These are phyloP conservation scores for Suillus subalutaceus DNA, from an alignment of 768 basidiomycete species.

Conservation along the genomic window DNA sequence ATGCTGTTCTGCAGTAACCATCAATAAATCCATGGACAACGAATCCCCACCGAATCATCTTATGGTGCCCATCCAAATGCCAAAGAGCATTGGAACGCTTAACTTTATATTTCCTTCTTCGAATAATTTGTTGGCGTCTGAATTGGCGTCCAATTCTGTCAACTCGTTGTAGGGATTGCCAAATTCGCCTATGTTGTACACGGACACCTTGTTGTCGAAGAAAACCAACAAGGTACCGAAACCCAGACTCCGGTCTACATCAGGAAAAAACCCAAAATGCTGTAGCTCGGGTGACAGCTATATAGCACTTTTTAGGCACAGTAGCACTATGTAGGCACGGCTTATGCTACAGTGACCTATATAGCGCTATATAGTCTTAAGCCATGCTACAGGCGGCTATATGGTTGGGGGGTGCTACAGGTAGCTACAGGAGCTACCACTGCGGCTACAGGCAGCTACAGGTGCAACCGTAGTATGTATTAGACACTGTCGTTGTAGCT, in stretches of 20 bases:
- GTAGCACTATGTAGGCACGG: too few relatives aligned
- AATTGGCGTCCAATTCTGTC: constrained; percentile 12
- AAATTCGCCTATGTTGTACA: constrained; percentile 19
- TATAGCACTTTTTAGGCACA: too few relatives aligned
- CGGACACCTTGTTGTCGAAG: constrained; percentile 16
- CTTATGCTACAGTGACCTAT: too few relatives aligned
- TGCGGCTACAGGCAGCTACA: too few relatives aligned
- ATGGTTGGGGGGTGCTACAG: too few relatives aligned
- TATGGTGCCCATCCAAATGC: constrained; percentile 31
- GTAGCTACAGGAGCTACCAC: too few relatives aligned
- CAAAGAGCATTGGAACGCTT: constrained; percentile 23
- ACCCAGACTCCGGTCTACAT: constrained; percentile 19
- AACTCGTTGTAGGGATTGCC: constrained; percentile 14
- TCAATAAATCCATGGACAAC: constrained; percentile 32
- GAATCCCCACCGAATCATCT: constrained; percentile 27
- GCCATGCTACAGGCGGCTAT: too few relatives aligned
- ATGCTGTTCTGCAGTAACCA: constrained; percentile 13
- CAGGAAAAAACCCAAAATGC: too few relatives aligned
- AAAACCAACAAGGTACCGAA: constrained; percentile 21
- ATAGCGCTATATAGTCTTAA: too few relatives aligned
- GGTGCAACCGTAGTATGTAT: too few relatives aligned
- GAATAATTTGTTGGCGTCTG: constrained; percentile 3
- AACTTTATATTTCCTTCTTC: constrained; percentile 9
- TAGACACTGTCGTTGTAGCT: too few relatives aligned
- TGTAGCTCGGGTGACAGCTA: too few relatives aligned